A percentile compares a stretch with the other conserved stretches of the same genome.
Conservation (phyloP, 805 yeast species). For the Ascoidea asiatica region DNA sequence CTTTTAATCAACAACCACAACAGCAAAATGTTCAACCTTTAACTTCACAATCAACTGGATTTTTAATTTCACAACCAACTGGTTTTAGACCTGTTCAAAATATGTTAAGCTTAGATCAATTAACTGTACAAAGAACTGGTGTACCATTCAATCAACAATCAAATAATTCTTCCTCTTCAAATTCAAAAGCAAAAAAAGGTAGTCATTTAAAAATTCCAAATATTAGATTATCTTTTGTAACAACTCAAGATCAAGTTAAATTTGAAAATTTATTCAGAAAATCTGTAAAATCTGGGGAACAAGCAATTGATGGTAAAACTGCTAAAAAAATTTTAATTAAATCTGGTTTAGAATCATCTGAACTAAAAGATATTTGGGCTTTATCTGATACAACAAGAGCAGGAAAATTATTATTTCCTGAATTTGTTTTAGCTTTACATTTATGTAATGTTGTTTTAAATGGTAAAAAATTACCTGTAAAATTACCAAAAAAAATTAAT, state of each 20-base stretch:
- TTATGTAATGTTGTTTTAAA: constrained; percentile 65
- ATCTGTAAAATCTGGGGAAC: constrained; percentile 44
- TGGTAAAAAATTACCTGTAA: constrained; percentile 67
- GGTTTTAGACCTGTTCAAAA: constrained; percentile 24
- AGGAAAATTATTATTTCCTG: constrained; percentile 82
- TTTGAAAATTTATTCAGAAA: constrained; percentile 77
- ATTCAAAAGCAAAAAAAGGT: constrained; percentile 25
- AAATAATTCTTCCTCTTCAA: constrained; percentile 19
- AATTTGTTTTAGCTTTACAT: constrained; percentile 85
- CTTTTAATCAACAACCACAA: constrained; percentile 13
- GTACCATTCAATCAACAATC: no score
- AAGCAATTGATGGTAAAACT: constrained; percentile 47
- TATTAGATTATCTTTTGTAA: constrained; percentile 72
- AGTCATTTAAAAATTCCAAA: constrained; percentile 56
- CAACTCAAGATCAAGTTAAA: constrained; percentile 74
- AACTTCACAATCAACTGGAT: constrained; percentile 19
- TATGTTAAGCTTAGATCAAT: constrained; percentile 21
- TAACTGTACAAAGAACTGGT: constrained; percentile 33
- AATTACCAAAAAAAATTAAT: constrained; percentile 55
- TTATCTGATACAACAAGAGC: constrained; percentile 80
- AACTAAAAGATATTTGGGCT: constrained; percentile 81
- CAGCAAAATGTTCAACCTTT: constrained; percentile 16
- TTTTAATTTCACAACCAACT: constrained; percentile 24
- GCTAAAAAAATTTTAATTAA: constrained; percentile 72
- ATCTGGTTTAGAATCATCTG: constrained; percentile 63